Percentiles rank a stretch among this genome's conserved stretches.
Evolutionary conservation across 2,329 filamentous ascomycete species (phyloP).

Genomic region (Lizonia empirigonia): DNA sequence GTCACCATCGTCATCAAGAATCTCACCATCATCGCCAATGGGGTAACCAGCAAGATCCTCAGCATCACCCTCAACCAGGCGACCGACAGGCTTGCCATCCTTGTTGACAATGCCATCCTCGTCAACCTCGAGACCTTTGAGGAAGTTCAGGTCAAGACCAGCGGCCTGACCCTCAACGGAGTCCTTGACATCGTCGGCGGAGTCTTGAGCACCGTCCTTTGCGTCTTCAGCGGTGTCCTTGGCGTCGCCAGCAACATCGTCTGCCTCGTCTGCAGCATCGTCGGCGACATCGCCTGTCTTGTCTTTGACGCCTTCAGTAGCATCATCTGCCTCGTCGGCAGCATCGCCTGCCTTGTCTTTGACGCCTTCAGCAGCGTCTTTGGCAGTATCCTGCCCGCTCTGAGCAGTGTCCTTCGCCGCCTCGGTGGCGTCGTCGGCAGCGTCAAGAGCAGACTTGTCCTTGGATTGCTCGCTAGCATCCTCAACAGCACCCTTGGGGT

Average conservation of each 20-base stretch:
- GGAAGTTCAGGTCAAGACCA: slow-evolving; percentile 53
- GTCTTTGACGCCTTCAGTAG: slow-evolving; percentile 48
- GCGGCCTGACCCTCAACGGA: slow-evolving; percentile 36
- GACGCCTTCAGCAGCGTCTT: slow-evolving; percentile 40
- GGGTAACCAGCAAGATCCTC: slow-evolving; percentile 59
- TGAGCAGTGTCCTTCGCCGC: slow-evolving; percentile 41
- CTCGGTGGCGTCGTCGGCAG: slow-evolving; percentile 39
- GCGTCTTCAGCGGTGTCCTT: slow-evolving; percentile 39
- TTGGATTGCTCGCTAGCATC: slow-evolving; percentile 45
- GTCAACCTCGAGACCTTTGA: slow-evolving; percentile 59
- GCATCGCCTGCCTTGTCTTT: slow-evolving; percentile 37
- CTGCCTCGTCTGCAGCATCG: slow-evolving; percentile 30
- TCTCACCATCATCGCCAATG: slow-evolving; percentile 61
- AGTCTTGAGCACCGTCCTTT: slow-evolving; percentile 37
- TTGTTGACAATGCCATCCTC: slow-evolving; percentile 60
- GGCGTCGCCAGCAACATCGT: slow-evolving; percentile 48
- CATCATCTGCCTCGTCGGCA: slow-evolving; percentile 47
- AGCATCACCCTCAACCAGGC: slow-evolving; percentile 58
- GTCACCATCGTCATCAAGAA: slow-evolving; percentile 61
- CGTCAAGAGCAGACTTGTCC: slow-evolving; percentile 44
- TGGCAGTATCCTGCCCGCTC: slow-evolving; percentile 43
- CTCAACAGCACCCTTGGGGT: slow-evolving; percentile 46
- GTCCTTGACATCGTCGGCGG: slow-evolving; percentile 35
- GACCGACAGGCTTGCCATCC: slow-evolving; percentile 56
- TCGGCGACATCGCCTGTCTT: slow-evolving; percentile 32